phyloP scores from a whole-genome alignment of 257 asterid species.

The Ocimum tenuiflorum region DNA sequence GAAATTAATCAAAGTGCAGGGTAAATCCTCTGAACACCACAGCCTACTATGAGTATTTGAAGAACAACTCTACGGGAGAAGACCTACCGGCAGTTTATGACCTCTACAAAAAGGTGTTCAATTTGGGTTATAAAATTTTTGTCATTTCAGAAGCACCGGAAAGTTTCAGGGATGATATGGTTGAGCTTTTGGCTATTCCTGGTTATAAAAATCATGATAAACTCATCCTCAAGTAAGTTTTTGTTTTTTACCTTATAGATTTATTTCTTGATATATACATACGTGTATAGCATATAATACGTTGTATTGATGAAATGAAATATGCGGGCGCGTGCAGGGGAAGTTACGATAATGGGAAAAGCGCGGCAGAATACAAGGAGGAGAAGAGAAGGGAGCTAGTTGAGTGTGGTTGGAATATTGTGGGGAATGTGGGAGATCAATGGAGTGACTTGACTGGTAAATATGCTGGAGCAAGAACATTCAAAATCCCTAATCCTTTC shows the following conservation, averaged over 20 bases:
- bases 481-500: constrained; percentile 7
- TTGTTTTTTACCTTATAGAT: too few species aligned
- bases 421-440: constrained; percentile 8
- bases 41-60: background rate
- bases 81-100: background rate
- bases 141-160: background rate
- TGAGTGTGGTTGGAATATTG: background rate
- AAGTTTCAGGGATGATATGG: background rate
- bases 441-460: constrained; percentile 6
- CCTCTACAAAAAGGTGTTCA: background rate
- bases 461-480: background rate
- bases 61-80: background rate
- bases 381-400: background rate
- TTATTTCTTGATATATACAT: too few species aligned
- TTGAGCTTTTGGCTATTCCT: background rate
- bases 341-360: background rate
- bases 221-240: background rate
- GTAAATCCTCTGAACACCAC: background rate
- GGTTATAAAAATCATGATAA: background rate
- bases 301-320: too few species aligned
- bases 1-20: background rate
- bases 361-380: background rate
- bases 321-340: background rate
- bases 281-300: too few species aligned
- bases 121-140: background rate